These are phyloP conservation scores for Takashimella koratensis DNA, from an alignment of 1,284 basidiomycete genomes.

Conservation along the genomic window DNA sequence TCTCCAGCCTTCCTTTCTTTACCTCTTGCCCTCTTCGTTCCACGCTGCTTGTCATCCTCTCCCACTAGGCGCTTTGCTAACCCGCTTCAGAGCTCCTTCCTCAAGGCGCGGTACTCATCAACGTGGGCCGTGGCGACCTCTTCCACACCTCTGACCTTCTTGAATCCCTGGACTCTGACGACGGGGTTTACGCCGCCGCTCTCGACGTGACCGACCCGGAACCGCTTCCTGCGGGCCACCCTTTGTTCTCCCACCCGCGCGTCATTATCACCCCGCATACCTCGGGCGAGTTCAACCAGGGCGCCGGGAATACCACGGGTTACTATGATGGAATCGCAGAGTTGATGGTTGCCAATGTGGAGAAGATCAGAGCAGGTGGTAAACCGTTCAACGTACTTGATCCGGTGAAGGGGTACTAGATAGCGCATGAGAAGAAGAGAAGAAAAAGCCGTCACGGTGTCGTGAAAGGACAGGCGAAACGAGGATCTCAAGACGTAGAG, in stretches of 20 bases:
- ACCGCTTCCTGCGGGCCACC: slow-evolving; percentile 42
- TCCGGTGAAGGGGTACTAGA: slow-evolving; percentile 43
- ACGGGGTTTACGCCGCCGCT: slow-evolving; percentile 34
- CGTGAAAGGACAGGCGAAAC: no score
- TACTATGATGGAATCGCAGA: slow-evolving; percentile 41
- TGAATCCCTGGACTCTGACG: slow-evolving; percentile 2
- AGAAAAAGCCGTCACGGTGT: no score
- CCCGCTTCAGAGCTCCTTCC: no score
- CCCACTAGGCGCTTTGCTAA: no score
- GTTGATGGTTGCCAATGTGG: slow-evolving; percentile 46
- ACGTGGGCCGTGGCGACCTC: slow-evolving; percentile 48
- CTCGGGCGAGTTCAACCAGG: slow-evolving; percentile 25
- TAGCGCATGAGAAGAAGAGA: no score
- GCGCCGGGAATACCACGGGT: slow-evolving; percentile 12
- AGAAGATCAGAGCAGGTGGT: slow-evolving; percentile 35
- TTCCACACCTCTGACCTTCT: slow-evolving; percentile 15
- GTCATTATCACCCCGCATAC: slow-evolving; percentile 45
- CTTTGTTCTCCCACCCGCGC: slow-evolving; percentile 41
- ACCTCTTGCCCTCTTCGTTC: no score
- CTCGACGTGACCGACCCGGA: slow-evolving; percentile 51
- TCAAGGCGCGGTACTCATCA: slow-evolving; percentile 42
- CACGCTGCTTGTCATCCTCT: no score
- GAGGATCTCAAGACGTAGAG: no score
- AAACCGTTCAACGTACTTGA: slow-evolving; percentile 42
- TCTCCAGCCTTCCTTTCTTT: no score